These are phyloP conservation scores for Beauveria rudraprayagi DNA, from an alignment of 2,329 filamentous ascomycete genomes.

Conservation along the genomic window DNA sequence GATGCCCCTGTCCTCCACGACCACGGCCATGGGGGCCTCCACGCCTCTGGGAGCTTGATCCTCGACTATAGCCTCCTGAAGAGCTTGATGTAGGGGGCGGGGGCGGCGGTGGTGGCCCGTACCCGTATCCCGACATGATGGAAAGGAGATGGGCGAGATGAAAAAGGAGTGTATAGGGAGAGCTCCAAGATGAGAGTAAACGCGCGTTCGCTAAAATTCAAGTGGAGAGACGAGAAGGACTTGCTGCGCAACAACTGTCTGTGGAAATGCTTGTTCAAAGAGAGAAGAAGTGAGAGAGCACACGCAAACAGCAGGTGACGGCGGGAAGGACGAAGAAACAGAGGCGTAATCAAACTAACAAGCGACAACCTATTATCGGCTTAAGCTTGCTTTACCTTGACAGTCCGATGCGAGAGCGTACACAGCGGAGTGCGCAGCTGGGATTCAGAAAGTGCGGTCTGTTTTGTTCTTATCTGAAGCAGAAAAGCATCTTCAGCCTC, in stretches of 20 bases:
- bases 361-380: background rate
- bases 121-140: constrained; percentile 43
- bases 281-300: background rate
- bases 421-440: background rate
- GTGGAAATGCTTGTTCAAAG: background rate
- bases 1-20: constrained; percentile 31
- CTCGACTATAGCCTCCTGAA: constrained; percentile 29
- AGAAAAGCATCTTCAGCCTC: background rate
- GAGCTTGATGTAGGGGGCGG: constrained; percentile 28
- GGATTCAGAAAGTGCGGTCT: background rate
- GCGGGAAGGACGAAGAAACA: background rate
- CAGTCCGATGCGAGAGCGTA: background rate
- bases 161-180: background rate
- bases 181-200: background rate
- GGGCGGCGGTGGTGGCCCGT: constrained; percentile 43
- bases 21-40: constrained; percentile 24
- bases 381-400: background rate
- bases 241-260: background rate
- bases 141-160: background rate
- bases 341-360: background rate
- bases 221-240: background rate
- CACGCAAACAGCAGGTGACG: background rate
- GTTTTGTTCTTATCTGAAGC: background rate
- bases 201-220: background rate
- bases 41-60: constrained; percentile 22